Conservation (phyloP, 2,329 filamentous ascomycete species). For the Colletotrichum chrysophilum region DNA sequence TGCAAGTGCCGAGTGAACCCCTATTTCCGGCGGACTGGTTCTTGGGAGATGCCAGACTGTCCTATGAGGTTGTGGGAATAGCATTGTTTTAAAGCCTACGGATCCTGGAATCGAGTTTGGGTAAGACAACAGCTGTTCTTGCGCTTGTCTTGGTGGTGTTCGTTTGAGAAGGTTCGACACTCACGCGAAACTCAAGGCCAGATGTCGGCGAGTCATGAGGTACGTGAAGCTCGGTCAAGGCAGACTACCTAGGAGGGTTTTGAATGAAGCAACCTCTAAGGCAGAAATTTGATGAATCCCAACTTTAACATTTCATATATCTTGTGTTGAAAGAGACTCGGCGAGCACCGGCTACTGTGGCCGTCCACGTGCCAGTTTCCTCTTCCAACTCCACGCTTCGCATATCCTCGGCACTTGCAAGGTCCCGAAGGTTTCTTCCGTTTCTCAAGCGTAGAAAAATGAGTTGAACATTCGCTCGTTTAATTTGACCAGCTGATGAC, state of each 20-base stretch:
- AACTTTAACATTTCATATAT: too few species aligned
- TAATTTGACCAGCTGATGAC: too few species aligned
- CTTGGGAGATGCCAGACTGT: neutral
- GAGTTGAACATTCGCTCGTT: too few species aligned
- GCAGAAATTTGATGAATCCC: too few species aligned
- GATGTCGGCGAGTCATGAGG: neutral
- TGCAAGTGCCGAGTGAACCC: neutral
- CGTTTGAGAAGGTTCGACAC: neutral
- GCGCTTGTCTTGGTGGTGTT: neutral
- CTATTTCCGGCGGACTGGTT: neutral
- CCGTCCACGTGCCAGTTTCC: too few species aligned
- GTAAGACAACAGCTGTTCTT: too few species aligned
- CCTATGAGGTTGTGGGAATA: neutral
- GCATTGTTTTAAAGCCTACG: neutral
- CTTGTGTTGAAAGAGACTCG: too few species aligned
- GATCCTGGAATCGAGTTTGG: neutral
- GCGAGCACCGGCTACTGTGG: neutral
- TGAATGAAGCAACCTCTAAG: too few species aligned
- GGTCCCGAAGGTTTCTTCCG: too few species aligned
- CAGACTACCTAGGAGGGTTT: neutral
- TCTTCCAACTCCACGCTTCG: too few species aligned
- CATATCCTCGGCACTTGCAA: too few species aligned
- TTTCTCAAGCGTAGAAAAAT: too few species aligned
- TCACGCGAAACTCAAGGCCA: neutral
- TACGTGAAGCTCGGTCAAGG: neutral